Evolutionary conservation across 352 stramenopile genomes (phyloP).

Genomic region (Phytophthora foliorum): DNA sequence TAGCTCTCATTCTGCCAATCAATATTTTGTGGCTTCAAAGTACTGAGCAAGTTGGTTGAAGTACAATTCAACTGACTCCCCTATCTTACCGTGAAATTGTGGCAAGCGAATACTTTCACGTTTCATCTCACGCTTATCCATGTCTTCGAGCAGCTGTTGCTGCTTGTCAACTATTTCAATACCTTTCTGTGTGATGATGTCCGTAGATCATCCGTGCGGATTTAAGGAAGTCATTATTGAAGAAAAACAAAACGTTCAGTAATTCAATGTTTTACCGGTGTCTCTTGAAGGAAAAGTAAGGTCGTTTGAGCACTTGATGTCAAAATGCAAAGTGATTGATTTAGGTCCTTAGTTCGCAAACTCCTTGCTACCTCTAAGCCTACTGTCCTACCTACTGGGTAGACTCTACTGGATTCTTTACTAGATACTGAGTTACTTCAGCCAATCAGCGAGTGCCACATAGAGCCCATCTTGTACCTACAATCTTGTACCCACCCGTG

Average conservation of each 20-base stretch:
- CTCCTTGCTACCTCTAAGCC: no score
- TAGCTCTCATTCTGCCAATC: conserved; percentile 6
- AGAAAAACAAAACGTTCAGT: conserved; percentile 12
- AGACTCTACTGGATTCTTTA: no score
- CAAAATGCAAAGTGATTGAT: no score
- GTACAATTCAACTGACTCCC: conserved; percentile 27
- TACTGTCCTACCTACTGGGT: no score
- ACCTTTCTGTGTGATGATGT: conserved; percentile 8
- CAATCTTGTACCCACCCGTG: no score
- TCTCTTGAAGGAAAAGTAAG: neutral
- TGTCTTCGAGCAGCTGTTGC: conserved; percentile 28
- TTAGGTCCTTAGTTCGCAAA: no score
- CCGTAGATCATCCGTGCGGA: conserved; percentile 15
- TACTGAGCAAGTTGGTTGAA: conserved; percentile 28
- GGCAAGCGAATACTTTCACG: conserved; percentile 23
- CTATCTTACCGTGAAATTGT: conserved; percentile 19
- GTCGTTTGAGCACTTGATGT: no score
- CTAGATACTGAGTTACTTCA: no score
- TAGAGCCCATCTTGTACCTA: no score
- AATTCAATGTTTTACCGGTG: conserved; percentile 1
- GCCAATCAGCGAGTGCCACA: no score
- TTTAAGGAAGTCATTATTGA: conserved; percentile 19
- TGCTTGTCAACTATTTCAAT: conserved; percentile 19
- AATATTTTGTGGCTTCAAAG: conserved; percentile 25
- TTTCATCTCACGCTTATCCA: conserved; percentile 24